phyloP scores from a whole-genome alignment of 1,284 basidiomycete species.

The Stereum hirsutum region DNA sequence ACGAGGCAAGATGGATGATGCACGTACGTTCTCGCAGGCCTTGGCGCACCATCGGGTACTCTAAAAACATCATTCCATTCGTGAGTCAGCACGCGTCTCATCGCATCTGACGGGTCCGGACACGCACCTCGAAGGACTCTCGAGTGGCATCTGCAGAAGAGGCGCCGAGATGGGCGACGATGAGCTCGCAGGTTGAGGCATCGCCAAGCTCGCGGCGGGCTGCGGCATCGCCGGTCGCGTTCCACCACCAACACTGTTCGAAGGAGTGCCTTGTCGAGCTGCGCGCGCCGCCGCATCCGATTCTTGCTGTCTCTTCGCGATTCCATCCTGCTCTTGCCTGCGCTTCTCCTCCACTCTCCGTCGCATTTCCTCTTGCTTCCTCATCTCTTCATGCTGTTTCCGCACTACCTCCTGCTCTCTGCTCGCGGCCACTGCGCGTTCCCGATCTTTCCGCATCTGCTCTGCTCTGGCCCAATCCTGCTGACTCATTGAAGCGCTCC shows the following conservation, averaged over 20 bases:
- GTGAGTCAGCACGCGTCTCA: conserved; percentile 17
- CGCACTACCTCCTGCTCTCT: conserved; percentile 20
- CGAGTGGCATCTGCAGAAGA: conserved; percentile 27
- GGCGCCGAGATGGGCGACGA: conserved; percentile 11
- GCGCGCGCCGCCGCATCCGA: conserved; percentile 26
- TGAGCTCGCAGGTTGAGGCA: conserved; percentile 15
- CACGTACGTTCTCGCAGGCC: conserved; percentile 15
- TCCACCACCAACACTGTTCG: no score
- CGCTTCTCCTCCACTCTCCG: conserved; percentile 18
- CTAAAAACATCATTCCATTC: conserved; percentile 19
- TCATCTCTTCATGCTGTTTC: conserved; percentile 21
- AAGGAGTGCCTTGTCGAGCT: no score
- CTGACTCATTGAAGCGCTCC: not conserved
- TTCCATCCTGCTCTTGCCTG: conserved; percentile 34
- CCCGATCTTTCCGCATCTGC: conserved; percentile 7
- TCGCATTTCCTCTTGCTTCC: conserved; percentile 1
- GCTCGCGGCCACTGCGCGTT: conserved; percentile 15
- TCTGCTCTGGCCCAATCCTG: conserved; percentile 5
- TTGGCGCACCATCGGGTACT: conserved; percentile 13
- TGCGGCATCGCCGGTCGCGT: conserved; percentile 18
- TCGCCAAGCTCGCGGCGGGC: conserved; percentile 15
- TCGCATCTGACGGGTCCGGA: not conserved
- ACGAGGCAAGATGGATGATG: conserved; percentile 5
- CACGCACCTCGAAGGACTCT: conserved; percentile 32
- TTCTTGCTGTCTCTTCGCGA: conserved; percentile 37